Percentiles rank a stretch among this genome's conserved stretches.
Conservation (phyloP, 345 rosid species). For the Euphorbia tirucalli region DNA sequence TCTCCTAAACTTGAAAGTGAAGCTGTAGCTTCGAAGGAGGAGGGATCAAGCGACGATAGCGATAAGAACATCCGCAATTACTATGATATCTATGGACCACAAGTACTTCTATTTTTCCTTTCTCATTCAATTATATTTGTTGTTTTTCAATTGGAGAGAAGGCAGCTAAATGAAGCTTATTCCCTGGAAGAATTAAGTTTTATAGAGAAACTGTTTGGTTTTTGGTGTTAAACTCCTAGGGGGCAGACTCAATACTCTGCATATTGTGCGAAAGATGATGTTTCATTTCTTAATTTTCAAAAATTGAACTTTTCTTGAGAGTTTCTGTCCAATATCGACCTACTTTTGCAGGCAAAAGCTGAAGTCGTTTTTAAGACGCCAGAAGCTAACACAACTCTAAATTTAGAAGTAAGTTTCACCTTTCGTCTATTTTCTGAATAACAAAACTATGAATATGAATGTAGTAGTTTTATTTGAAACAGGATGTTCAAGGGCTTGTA, state of each 20-base stretch:
- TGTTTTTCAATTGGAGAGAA: not conserved
- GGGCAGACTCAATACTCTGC: no score
- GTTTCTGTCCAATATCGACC: no score
- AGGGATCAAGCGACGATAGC: constrained; percentile 6
- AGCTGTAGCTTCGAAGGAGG: constrained; percentile 29
- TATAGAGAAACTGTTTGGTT: no score
- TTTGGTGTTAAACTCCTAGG: not conserved
- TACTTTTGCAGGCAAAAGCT: constrained; percentile 83
- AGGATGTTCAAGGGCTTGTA: constrained; percentile 96
- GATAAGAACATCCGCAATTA: constrained; percentile 22
- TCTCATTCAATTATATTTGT: no score
- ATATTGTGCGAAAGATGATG: no score
- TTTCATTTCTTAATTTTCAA: no score
- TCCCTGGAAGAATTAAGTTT: no score
- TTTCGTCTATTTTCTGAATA: not conserved
- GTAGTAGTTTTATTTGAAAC: constrained; percentile 21
- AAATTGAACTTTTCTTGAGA: no score
- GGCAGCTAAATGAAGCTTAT: not conserved
- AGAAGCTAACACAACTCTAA: constrained; percentile 53
- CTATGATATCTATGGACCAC: constrained; percentile 77
- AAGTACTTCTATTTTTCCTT: constrained; percentile 45
- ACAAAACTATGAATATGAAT: not conserved
- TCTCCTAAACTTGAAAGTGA: constrained; percentile 34
- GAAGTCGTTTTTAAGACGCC: constrained; percentile 67
- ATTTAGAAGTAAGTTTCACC: constrained; percentile 53